phyloP scores from a whole-genome alignment of 495 filamentous ascomycete genomes.

The Bombardia bombarda region DNA sequence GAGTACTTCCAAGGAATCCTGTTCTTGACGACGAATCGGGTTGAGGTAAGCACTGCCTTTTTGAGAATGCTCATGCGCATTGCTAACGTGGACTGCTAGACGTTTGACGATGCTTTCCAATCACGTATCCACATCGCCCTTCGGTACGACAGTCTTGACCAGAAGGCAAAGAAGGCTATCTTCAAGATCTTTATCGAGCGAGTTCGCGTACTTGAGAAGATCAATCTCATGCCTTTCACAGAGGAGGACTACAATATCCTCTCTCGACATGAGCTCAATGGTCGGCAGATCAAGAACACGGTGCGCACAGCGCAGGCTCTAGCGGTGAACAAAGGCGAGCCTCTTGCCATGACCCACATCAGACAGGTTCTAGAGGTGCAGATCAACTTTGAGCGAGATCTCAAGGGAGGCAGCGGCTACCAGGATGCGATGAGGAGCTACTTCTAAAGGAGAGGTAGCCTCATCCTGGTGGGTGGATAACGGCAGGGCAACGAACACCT shows the following conservation, averaged over 20 bases:
- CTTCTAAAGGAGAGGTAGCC: too few relatives aligned
- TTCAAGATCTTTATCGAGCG: slow-evolving; percentile 79
- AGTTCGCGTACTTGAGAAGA: slow-evolving; percentile 56
- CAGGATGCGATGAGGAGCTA: slow-evolving; percentile 54
- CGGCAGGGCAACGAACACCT: too few relatives aligned
- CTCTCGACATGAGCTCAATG: slow-evolving; percentile 68
- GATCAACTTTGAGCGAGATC: slow-evolving; percentile 72
- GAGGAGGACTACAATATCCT: slow-evolving; percentile 62
- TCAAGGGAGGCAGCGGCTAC: slow-evolving; percentile 57
- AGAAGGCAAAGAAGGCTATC: slow-evolving; percentile 69
- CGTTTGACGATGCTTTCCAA: slow-evolving; percentile 56
- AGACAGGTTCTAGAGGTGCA: slow-evolving; percentile 73
- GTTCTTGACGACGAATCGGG: slow-evolving; percentile 45
- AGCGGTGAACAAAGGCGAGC: slow-evolving; percentile 65
- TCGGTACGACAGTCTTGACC: slow-evolving; percentile 68
- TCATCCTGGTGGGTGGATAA: too few relatives aligned
- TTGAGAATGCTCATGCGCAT: neutral
- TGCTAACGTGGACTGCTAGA: slow-evolving; percentile 30
- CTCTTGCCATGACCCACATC: slow-evolving; percentile 74
- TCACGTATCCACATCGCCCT: slow-evolving; percentile 59
- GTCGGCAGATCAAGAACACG: slow-evolving; percentile 94
- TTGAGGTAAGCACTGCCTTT: slow-evolving; percentile 32
- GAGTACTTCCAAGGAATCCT: slow-evolving; percentile 48
- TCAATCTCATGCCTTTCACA: slow-evolving; percentile 53
- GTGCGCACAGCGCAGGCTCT: slow-evolving; percentile 80